Evolutionary conservation across 2,329 filamentous ascomycete species (phyloP).

Genomic region (Sporothrix brunneoviolacea): DNA sequence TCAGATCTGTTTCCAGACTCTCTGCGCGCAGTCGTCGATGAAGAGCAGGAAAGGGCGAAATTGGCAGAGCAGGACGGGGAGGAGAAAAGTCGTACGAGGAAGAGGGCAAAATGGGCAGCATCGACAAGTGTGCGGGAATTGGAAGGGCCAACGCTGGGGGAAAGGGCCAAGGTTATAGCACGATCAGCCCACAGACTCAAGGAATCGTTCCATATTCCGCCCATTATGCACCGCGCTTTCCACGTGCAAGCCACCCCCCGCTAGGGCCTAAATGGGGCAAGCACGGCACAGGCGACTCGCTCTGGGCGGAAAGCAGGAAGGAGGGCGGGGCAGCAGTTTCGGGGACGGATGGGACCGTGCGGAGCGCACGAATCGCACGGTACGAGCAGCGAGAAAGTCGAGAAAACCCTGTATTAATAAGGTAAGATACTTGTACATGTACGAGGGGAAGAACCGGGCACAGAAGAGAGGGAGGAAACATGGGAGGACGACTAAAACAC

Average conservation of each 20-base stretch:
- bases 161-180: slow-evolving; percentile 12
- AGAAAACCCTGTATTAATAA: too few relatives aligned
- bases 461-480: too few relatives aligned
- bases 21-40: too few relatives aligned
- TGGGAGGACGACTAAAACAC: too few relatives aligned
- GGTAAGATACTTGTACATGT: too few relatives aligned
- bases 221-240: not conserved
- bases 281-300: not conserved
- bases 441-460: too few relatives aligned
- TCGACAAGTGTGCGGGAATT: slow-evolving; percentile 9
- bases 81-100: slow-evolving; percentile 16
- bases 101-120: not conserved
- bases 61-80: not conserved
- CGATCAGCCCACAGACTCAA: slow-evolving; percentile 18
- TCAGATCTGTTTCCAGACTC: not conserved
- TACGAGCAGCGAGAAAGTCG: too few relatives aligned
- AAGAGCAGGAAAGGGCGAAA: not conserved
- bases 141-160: slow-evolving; percentile 3
- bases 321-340: too few relatives aligned
- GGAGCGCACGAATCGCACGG: too few relatives aligned
- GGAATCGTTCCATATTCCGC: slow-evolving; percentile 18
- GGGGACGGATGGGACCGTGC: too few relatives aligned
- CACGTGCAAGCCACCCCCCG: slow-evolving; percentile 2
- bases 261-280: slow-evolving; percentile 1
- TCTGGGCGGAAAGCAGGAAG: not conserved